phyloP scores from a whole-genome alignment of 371 early-diverging fungal species.

The Mortierella sp. region DNA sequence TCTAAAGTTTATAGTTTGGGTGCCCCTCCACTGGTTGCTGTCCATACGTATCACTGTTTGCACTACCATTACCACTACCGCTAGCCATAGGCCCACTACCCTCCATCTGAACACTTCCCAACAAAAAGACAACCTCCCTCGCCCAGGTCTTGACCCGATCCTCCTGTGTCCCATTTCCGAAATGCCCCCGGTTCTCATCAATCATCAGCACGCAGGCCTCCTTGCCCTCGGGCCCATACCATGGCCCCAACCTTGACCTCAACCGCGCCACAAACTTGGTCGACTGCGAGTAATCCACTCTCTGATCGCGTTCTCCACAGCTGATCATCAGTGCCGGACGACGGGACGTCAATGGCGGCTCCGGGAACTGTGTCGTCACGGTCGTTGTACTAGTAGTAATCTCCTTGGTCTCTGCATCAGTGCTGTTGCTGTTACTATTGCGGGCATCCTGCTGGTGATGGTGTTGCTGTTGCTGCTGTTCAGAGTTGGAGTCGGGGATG shows the following conservation, averaged over 20 bases:
- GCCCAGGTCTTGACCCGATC: slow-evolving; percentile 58
- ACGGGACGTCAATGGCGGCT: slow-evolving; percentile 30
- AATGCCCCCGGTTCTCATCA: slow-evolving; percentile 54
- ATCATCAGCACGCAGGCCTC: slow-evolving; percentile 54
- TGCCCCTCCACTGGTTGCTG: no score
- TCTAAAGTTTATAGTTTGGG: not conserved
- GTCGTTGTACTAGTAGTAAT: no score
- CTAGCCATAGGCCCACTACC: slow-evolving; percentile 7
- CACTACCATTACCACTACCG: not conserved
- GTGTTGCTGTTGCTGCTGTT: slow-evolving; percentile 7
- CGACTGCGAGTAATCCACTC: slow-evolving; percentile 85
- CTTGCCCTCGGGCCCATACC: slow-evolving; percentile 55
- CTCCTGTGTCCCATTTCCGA: slow-evolving; percentile 52
- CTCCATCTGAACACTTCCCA: slow-evolving; percentile 48
- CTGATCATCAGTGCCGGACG: slow-evolving; percentile 80
- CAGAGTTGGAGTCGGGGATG: slow-evolving; percentile 50
- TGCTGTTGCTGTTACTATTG: not conserved
- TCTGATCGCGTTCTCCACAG: slow-evolving; percentile 81
- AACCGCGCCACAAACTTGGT: slow-evolving; percentile 79
- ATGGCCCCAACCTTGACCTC: slow-evolving; percentile 51
- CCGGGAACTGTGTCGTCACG: not conserved
- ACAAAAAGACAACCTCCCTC: slow-evolving; percentile 48
- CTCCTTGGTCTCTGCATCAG: not conserved
- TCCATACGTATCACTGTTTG: not conserved
- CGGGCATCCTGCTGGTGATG: not conserved